These are phyloP conservation scores for Sphaerobolus stellatus DNA, from an alignment of 1,284 basidiomycete genomes.

Conservation along the genomic window DNA sequence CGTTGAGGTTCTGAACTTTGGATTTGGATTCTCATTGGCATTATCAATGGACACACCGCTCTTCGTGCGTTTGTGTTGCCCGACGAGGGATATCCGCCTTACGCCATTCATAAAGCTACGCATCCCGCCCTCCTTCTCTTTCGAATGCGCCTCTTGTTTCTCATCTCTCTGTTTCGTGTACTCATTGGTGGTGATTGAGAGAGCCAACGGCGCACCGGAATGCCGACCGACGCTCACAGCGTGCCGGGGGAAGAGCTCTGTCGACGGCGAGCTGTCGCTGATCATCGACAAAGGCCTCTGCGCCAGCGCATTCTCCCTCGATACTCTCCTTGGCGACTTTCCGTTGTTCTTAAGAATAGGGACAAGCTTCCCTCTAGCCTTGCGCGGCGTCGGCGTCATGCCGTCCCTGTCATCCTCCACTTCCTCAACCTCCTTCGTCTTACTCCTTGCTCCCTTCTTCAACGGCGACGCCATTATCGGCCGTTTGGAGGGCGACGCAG, in stretches of 20 bases:
- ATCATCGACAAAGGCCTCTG: not conserved
- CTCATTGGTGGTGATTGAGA: not conserved
- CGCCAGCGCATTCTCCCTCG: not conserved
- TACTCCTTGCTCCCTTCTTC: not conserved
- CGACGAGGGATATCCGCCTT: constrained; percentile 9
- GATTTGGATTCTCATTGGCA: not conserved
- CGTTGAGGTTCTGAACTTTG: not conserved
- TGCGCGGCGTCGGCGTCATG: constrained; percentile 7
- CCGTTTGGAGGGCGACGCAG: constrained; percentile 2
- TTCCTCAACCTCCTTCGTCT: not conserved
- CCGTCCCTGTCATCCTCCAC: not conserved
- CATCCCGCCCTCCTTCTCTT: constrained; percentile 11
- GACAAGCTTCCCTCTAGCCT: not conserved
- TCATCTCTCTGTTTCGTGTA: not conserved
- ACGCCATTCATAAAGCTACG: constrained; percentile 11
- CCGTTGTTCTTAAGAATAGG: not conserved
- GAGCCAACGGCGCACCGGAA: not conserved
- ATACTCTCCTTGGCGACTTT: not conserved
- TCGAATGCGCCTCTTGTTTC: not conserved
- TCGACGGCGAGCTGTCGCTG: not conserved
- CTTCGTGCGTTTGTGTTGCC: constrained; percentile 7
- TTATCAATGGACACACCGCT: constrained; percentile 9
- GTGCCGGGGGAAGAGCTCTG: constrained; percentile 2
- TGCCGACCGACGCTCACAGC: constrained; percentile 10
- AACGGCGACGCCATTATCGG: not conserved